A percentile compares a stretch with the other conserved stretches of the same genome.
Evolutionary conservation across 2,329 filamentous ascomycete genomes (phyloP).

Genomic region (Diplocarpon rosae): DNA sequence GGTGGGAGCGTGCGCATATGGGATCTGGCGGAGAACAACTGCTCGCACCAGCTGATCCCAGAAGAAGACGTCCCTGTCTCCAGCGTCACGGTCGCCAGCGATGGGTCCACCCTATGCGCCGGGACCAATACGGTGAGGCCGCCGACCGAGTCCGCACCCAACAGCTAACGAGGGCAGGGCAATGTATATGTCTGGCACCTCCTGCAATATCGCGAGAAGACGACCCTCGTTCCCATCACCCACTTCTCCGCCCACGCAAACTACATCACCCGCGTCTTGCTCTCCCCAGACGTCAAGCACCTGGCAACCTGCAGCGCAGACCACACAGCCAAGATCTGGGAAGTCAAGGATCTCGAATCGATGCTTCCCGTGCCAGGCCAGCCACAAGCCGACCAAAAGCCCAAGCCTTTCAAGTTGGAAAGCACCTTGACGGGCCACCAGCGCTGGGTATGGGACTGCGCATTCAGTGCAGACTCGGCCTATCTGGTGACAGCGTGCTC

Average conservation of each 20-base stretch:
- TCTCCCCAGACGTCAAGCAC: conserved; percentile 65
- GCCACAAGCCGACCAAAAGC: conserved; percentile 29
- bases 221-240: conserved; percentile 58
- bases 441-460: conserved; percentile 71
- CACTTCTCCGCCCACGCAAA: conserved; percentile 62
- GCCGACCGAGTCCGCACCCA: not conserved
- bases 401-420: conserved; percentile 50
- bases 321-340: conserved; percentile 91
- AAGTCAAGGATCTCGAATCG: conserved; percentile 60
- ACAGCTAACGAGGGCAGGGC: conserved; percentile 43
- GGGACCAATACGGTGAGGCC: conserved; percentile 72
- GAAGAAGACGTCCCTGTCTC: conserved; percentile 91
- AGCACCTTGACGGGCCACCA: conserved; percentile 62
- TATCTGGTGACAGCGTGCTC: conserved; percentile 66
- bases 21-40: conserved; percentile 95
- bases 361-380: conserved; percentile 27
- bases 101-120: conserved; percentile 84
- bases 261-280: conserved; percentile 63
- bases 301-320: conserved; percentile 66
- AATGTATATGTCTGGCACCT: conserved; percentile 98
- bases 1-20: conserved; percentile 88
- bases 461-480: conserved; percentile 62
- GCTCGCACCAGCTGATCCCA: conserved; percentile 89
- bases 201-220: conserved; percentile 58
- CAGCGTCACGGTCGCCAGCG: conserved; percentile 90